Conservation (phyloP, 2,329 filamentous ascomycete genomes). For the Nigrospora oryzae region DNA sequence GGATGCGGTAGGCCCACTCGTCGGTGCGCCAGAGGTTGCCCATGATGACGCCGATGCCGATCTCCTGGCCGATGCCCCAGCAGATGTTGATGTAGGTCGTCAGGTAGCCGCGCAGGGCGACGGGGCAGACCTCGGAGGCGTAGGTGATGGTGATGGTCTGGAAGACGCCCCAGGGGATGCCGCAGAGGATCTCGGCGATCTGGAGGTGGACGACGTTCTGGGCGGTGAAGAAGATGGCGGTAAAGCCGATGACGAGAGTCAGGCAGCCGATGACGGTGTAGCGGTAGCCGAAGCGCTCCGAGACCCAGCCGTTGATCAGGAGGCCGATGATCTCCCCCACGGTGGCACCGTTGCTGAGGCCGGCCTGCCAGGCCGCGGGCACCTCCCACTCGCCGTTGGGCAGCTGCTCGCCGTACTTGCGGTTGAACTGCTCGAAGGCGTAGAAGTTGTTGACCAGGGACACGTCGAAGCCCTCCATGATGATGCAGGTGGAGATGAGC, state of each 20-base stretch:
- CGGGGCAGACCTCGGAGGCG: conserved; percentile 64
- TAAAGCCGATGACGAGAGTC: conserved; percentile 44
- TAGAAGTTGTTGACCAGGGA: conserved; percentile 76
- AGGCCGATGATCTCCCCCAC: conserved; percentile 59
- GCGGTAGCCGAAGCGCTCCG: conserved; percentile 60
- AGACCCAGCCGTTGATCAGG: conserved; percentile 55
- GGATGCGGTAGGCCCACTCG: conserved; percentile 59
- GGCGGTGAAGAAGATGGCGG: conserved; percentile 58
- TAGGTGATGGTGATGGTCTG: conserved; percentile 55
- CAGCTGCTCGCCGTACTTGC: conserved; percentile 44
- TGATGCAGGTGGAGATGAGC: conserved; percentile 82
- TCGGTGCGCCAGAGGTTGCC: conserved; percentile 56
- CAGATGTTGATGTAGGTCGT: conserved; percentile 72
- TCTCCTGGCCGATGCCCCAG: conserved; percentile 68
- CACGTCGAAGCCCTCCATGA: conserved; percentile 87
- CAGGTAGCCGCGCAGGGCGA: conserved; percentile 57
- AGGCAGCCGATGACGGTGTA: conserved; percentile 55
- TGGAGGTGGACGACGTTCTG: conserved; percentile 50
- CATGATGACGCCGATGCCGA: conserved; percentile 66
- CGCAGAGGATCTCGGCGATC: conserved; percentile 54
- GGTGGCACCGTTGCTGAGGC: conserved; percentile 41
- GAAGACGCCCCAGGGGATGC: conserved; percentile 55
- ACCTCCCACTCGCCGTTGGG: conserved; percentile 42
- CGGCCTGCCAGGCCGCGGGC: conserved; percentile 54
- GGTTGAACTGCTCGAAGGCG: conserved; percentile 48